phyloP scores from a whole-genome alignment of 768 basidiomycete genomes.

The Lentinula aciculospora region DNA sequence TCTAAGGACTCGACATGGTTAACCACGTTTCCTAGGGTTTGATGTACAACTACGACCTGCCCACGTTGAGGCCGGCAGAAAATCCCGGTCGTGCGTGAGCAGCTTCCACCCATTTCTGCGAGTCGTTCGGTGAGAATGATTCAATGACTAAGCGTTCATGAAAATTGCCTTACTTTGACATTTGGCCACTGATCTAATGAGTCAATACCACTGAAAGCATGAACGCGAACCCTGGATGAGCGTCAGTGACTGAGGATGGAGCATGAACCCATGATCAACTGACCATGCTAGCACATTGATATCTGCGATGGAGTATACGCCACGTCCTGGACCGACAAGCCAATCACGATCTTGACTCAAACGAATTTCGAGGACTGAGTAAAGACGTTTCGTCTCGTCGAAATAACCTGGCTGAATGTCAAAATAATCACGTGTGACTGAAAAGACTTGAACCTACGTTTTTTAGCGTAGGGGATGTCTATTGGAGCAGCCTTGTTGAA shows the following conservation, averaged over 20 bases:
- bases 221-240: constrained; percentile 47
- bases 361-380: constrained; percentile 76
- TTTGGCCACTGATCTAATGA: constrained; percentile 59
- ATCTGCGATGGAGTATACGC: constrained; percentile 68
- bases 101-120: constrained; percentile 19
- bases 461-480: constrained; percentile 64
- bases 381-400: constrained; percentile 80
- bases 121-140: background rate
- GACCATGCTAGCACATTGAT: constrained; percentile 65
- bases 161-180: constrained; percentile 37
- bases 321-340: constrained; percentile 70
- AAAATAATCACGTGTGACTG: constrained; percentile 1
- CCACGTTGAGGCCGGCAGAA: constrained; percentile 4
- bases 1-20: too few species aligned
- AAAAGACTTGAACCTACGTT: constrained; percentile 32
- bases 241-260: background rate
- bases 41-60: background rate
- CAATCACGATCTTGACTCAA: constrained; percentile 64
- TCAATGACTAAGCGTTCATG: background rate
- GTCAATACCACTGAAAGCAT: constrained; percentile 44
- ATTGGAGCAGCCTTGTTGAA: constrained; percentile 63
- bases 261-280: constrained; percentile 1
- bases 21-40: too few species aligned
- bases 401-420: constrained; percentile 49
- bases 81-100: constrained; percentile 9